Conservation (phyloP, 768 basidiomycete genomes). For the Suillus hirtellus region DNA sequence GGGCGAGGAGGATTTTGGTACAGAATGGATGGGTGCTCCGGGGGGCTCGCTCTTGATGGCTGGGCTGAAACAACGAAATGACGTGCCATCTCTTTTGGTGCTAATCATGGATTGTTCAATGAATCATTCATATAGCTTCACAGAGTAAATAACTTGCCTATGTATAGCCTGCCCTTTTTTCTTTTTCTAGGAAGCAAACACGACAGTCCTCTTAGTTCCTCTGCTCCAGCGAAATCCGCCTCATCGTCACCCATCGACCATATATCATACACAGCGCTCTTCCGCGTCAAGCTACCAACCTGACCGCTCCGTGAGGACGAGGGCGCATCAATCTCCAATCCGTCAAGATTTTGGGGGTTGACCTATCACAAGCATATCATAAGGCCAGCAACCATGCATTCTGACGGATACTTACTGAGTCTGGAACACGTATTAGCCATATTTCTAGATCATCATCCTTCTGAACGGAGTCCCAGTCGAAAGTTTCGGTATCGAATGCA, state of each 20-base stretch:
- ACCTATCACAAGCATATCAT: constrained; percentile 42
- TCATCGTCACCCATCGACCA: constrained; percentile 58
- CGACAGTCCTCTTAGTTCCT: constrained; percentile 60
- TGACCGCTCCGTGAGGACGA: constrained; percentile 40
- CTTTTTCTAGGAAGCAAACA: constrained; percentile 66
- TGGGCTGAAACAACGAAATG: constrained; percentile 61
- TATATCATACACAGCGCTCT: constrained; percentile 58
- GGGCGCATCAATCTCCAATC: constrained; percentile 47
- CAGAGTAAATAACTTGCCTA: constrained; percentile 40
- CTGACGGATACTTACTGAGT: constrained; percentile 47
- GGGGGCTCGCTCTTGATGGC: constrained; percentile 31
- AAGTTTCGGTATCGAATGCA: constrained; percentile 44
- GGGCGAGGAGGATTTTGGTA: constrained; percentile 57
- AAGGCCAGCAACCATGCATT: background rate
- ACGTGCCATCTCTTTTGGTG: constrained; percentile 57
- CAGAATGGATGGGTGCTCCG: constrained; percentile 19
- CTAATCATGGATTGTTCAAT: constrained; percentile 32
- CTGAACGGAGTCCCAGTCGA: constrained; percentile 69
- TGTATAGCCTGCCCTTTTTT: constrained; percentile 59
- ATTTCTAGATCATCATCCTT: constrained; percentile 60
- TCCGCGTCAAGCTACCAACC: constrained; percentile 53
- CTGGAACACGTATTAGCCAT: constrained; percentile 71
- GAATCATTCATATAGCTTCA: background rate
- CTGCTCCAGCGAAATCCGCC: constrained; percentile 45
- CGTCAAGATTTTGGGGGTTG: constrained; percentile 63